phyloP scores from a whole-genome alignment of 2,329 filamentous ascomycete genomes.

The Hyphodiscus sp. region DNA sequence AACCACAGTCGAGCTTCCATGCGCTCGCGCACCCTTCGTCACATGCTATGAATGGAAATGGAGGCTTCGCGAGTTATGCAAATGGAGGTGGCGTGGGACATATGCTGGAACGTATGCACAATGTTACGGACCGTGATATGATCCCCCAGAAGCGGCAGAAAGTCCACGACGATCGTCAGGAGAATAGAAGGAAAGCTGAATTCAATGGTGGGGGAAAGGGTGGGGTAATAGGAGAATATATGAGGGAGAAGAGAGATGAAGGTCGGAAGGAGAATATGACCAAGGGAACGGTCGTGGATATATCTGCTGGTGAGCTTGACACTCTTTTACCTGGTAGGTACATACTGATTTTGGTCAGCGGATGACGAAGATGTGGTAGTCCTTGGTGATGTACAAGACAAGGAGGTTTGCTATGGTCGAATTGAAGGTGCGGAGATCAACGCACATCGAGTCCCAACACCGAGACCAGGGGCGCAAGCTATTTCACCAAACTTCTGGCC shows the following conservation, averaged over 20 bases:
- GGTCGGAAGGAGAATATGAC: conserved; percentile 30
- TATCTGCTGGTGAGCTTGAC: conserved; percentile 27
- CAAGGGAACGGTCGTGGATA: conserved; percentile 35
- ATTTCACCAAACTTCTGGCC: conserved; percentile 60
- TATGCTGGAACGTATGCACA: conserved; percentile 71
- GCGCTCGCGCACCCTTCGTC: conserved; percentile 7
- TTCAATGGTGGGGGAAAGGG: conserved; percentile 45
- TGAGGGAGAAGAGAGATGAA: conserved; percentile 53
- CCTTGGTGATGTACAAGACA: conserved; percentile 52
- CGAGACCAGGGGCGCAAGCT: conserved; percentile 55
- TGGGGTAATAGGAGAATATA: conserved; percentile 57
- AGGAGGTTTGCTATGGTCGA: conserved; percentile 77
- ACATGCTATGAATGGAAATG: conserved; percentile 3
- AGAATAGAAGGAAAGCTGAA: conserved; percentile 35
- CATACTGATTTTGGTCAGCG: conserved; percentile 24
- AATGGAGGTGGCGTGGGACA: conserved; percentile 40
- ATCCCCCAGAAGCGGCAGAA: conserved; percentile 63
- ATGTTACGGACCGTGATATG: conserved; percentile 59
- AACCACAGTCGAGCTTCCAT: conserved; percentile 5
- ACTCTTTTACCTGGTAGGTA: neutral
- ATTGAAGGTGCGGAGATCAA: conserved; percentile 61
- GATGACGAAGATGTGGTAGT: conserved; percentile 54
- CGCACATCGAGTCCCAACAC: conserved; percentile 60
- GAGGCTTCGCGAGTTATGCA: conserved; percentile 18
- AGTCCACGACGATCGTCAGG: conserved; percentile 38